Percentiles rank a stretch among this genome's conserved stretches.
Conservation (phyloP, 202 grass and related monocot species). For the Alloteropsis angusta region DNA sequence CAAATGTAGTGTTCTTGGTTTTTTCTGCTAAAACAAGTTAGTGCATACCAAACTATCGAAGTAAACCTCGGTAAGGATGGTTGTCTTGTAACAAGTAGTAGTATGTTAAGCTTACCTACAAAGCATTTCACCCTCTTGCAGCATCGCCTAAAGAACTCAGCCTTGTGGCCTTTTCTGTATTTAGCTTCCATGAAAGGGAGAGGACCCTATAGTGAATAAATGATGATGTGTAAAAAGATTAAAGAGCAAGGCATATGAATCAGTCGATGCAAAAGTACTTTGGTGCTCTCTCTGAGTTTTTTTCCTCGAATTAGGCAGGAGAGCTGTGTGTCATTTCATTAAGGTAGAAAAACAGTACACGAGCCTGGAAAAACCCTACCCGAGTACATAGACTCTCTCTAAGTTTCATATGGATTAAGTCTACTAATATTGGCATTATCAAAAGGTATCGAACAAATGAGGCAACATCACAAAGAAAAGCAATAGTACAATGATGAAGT, state of each 20-base stretch:
- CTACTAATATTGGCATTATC: no score
- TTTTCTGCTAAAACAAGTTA: neutral
- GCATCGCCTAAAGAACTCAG: conserved; percentile 38
- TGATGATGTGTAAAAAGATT: neutral
- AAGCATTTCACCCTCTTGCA: conserved; percentile 56
- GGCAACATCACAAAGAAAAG: no score
- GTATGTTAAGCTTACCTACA: conserved; percentile 33
- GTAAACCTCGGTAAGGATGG: neutral
- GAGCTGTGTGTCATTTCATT: no score
- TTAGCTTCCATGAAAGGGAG: conserved; percentile 47
- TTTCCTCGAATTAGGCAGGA: no score
- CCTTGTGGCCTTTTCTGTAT: conserved; percentile 29
- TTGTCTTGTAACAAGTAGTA: neutral
- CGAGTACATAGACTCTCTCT: no score
- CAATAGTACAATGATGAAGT: no score
- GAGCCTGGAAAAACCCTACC: no score
- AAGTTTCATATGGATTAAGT: no score
- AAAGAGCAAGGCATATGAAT: neutral
- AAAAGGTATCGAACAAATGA: no score
- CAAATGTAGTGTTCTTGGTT: neutral
- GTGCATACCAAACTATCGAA: neutral
- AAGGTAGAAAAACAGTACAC: no score
- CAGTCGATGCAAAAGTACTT: neutral
- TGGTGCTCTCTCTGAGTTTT: no score
- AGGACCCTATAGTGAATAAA: conserved; percentile 22